These are phyloP conservation scores for Plasmodium knowlesi DNA, from an alignment of 169 alveolate species.

Conservation along the genomic window DNA sequence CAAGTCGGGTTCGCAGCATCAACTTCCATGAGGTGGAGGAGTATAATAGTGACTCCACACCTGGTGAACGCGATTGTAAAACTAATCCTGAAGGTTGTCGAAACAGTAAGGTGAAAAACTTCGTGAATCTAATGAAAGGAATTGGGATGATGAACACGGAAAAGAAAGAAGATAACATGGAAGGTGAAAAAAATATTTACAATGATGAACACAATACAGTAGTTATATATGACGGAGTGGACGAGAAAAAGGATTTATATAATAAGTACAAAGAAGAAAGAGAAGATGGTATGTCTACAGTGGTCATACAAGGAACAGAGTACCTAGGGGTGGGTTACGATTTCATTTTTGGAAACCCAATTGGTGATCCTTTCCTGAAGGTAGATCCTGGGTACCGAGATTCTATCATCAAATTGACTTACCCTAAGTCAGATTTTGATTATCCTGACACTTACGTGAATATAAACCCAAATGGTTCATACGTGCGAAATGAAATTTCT, in stretches of 20 bases:
- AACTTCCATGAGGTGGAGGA: background rate
- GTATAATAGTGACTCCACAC: background rate
- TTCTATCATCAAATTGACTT: slow-evolving; percentile 81
- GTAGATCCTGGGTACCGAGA: slow-evolving; percentile 89
- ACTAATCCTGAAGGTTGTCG: background rate
- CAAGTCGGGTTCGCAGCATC: background rate
- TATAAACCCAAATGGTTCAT: slow-evolving; percentile 83
- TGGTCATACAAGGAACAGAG: slow-evolving; percentile 77
- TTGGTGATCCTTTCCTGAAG: slow-evolving; percentile 88
- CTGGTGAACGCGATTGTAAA: background rate
- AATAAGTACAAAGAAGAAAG: slow-evolving; percentile 35
- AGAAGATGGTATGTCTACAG: slow-evolving; percentile 38
- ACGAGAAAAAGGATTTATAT: slow-evolving; percentile 55
- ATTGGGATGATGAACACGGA: background rate
- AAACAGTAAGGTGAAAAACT: background rate
- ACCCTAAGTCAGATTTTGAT: slow-evolving; percentile 71
- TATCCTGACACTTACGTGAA: slow-evolving; percentile 61
- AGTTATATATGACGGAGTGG: slow-evolving; percentile 41
- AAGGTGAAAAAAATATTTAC: slow-evolving; percentile 22
- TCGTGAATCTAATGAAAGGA: slow-evolving; percentile 40
- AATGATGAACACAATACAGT: slow-evolving; percentile 62
- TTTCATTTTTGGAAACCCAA: slow-evolving; percentile 86
- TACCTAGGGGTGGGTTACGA: slow-evolving; percentile 90
- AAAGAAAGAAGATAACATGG: background rate
- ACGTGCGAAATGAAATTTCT: slow-evolving; percentile 86